Percentiles rank a stretch among this genome's conserved stretches.
Evolutionary conservation across 495 filamentous ascomycete genomes (phyloP).

Genomic region (Baudoinia panamericana): DNA sequence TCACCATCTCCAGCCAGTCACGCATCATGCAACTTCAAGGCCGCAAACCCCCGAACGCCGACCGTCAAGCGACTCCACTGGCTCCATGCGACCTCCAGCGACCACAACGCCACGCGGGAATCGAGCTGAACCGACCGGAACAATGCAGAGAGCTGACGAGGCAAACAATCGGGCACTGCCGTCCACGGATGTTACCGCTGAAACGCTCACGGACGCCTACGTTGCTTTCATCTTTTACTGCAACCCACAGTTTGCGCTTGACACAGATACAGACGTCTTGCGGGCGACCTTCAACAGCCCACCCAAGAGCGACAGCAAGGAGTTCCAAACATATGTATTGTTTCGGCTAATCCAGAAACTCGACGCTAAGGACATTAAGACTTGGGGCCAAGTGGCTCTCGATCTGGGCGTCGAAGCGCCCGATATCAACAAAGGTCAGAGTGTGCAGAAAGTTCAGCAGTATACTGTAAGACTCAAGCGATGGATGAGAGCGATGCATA

Average conservation of each 20-base stretch:
- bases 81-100: slow-evolving; percentile 8
- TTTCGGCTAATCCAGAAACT: slow-evolving; percentile 73
- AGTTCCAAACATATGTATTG: slow-evolving; percentile 69
- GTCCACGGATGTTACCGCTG: slow-evolving; percentile 49
- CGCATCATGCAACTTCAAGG: not conserved
- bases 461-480: slow-evolving; percentile 92
- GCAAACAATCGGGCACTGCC: slow-evolving; percentile 50
- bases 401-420: slow-evolving; percentile 86
- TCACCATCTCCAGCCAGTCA: slow-evolving; percentile 9
- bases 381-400: slow-evolving; percentile 84
- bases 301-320: slow-evolving; percentile 86
- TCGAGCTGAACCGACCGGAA: not conserved
- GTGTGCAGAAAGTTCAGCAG: slow-evolving; percentile 93
- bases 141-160: too few relatives aligned
- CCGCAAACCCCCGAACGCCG: slow-evolving; percentile 8
- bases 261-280: slow-evolving; percentile 42
- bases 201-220: slow-evolving; percentile 76
- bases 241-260: slow-evolving; percentile 30
- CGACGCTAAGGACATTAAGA: slow-evolving; percentile 83
- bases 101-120: slow-evolving; percentile 2
- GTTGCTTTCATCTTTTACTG: slow-evolving; percentile 84
- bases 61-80: not conserved
- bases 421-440: slow-evolving; percentile 71
- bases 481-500: slow-evolving; percentile 97
- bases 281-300: slow-evolving; percentile 69